Conservation (phyloP, 2,329 filamentous ascomycete species). For the Fusarium camptoceras region DNA sequence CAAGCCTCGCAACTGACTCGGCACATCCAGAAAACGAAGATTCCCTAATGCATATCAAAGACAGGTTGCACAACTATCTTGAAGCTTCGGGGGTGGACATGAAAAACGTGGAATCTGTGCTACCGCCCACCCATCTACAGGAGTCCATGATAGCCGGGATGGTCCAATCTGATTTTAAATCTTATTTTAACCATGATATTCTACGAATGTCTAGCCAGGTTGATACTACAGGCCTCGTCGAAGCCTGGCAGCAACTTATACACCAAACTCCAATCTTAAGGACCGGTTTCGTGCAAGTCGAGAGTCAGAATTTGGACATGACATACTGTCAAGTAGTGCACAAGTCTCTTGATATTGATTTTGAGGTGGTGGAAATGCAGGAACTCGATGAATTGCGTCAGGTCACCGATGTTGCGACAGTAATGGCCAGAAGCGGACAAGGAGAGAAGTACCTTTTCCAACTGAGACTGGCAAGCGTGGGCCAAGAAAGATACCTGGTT, state of each 20-base stretch:
- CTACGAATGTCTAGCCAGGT: constrained; percentile 68
- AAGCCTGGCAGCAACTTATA: constrained; percentile 73
- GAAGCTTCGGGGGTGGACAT: constrained; percentile 50
- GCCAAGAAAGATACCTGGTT: constrained; percentile 58
- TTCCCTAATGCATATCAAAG: constrained; percentile 40
- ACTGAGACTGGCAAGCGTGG: constrained; percentile 56
- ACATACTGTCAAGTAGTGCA: constrained; percentile 64
- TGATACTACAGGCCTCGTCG: constrained; percentile 66
- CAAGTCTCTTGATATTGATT: constrained; percentile 36
- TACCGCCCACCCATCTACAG: constrained; percentile 86
- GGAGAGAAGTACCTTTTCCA: constrained; percentile 61
- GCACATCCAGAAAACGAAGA: background rate
- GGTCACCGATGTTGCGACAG: constrained; percentile 54
- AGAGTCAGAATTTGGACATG: constrained; percentile 66
- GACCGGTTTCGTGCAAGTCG: constrained; percentile 76
- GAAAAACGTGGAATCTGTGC: constrained; percentile 64
- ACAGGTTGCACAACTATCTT: constrained; percentile 55
- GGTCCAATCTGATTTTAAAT: constrained; percentile 76
- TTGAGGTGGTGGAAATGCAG: constrained; percentile 43
- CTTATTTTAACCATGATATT: constrained; percentile 89
- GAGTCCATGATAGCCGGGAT: constrained; percentile 89
- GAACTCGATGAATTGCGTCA: constrained; percentile 50
- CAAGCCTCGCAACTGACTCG: background rate
- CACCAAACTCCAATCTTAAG: constrained; percentile 76
- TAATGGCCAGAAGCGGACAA: constrained; percentile 51